Base-by-base conservation (phyloP, 192 early-diverging fungal genomes). In the Coemansia sp. region DNA sequence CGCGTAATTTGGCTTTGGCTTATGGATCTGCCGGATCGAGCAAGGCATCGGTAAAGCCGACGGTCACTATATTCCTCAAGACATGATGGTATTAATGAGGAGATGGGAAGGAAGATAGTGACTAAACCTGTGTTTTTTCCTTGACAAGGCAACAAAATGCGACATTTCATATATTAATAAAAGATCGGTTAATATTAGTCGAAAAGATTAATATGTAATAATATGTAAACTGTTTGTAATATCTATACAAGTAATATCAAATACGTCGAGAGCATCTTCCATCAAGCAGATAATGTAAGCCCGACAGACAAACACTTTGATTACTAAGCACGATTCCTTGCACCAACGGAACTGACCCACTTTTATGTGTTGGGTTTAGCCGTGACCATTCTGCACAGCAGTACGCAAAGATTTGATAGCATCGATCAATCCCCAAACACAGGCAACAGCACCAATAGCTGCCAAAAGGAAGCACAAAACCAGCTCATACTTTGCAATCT, bases 361-460 rank as follows among this genome's bases (percentile, higher is more conserved):
- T n/a, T n/a, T n/a, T n/a, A n/a, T n/a, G n/a, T n/a, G n/a, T n/a
- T n/a, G n/a, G n/a, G n/a, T 42, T 25, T 55, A 61, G 7, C 58
- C 41, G 17, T 57, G 58, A 36, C 50, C 58, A 8, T 52, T 55
- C 5, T 68, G 28, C 25, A 73, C 33, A 2, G 70, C 70, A 4
- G 26, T 44, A 22, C 39, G 49, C 2, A 73, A 58, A 5, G 63
- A 52, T 47, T 66, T 73, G 20, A 73, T 46, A 0, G 70, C 70
- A 15, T 73, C 70, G 28, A 66, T 66, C 18, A 73, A 43, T 2
- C 70, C 70, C 70, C 70, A 73, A 36, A 73, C 64, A 26, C 63
- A 73, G 9, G 70, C 63, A 10, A 73, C 56, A 6, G 39, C 64
- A 20, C 70, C 70, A 2, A 73, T 14, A 3, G 39, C 61, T 9